These are phyloP conservation scores for Microbotryum violaceum DNA, from an alignment of 1,284 basidiomycete genomes.

Conservation along the genomic window DNA sequence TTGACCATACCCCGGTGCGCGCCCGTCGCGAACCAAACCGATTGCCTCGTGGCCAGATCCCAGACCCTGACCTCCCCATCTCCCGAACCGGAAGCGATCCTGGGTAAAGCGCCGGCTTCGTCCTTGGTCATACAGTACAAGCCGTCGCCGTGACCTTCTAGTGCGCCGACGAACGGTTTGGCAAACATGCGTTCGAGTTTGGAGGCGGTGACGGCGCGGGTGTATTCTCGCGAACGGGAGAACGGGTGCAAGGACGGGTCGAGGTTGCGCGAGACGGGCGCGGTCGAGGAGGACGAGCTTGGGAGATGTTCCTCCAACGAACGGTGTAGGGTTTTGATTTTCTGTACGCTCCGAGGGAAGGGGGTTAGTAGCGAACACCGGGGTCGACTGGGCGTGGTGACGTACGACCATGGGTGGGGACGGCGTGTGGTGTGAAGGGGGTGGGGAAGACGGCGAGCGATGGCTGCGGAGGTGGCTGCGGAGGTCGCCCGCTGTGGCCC, in stretches of 20 bases:
- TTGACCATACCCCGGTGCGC: slow-evolving; percentile 92
- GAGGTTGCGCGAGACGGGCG: slow-evolving; percentile 82
- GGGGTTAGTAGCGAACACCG: no score
- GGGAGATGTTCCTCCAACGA: slow-evolving; percentile 65
- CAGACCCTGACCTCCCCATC: slow-evolving; percentile 94
- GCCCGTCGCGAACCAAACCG: slow-evolving; percentile 60
- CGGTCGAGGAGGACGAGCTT: slow-evolving; percentile 58
- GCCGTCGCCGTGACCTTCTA: slow-evolving; percentile 95
- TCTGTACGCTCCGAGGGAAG: slow-evolving; percentile 49
- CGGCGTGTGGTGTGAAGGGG: not conserved
- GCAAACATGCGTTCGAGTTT: slow-evolving; percentile 97
- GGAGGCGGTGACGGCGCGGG: slow-evolving; percentile 83
- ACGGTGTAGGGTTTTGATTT: slow-evolving; percentile 82
- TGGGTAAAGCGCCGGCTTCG: slow-evolving; percentile 57
- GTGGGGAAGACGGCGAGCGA: not conserved
- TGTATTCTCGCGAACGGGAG: slow-evolving; percentile 82
- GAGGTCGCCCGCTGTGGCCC: no score
- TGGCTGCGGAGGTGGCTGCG: no score
- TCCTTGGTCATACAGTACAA: slow-evolving; percentile 79
- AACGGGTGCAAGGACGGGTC: slow-evolving; percentile 93
- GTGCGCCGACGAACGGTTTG: slow-evolving; percentile 82
- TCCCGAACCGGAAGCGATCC: slow-evolving; percentile 88
- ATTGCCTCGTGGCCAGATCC: slow-evolving; percentile 64
- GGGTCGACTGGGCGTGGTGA: not conserved
- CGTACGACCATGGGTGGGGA: not conserved